Evolutionary conservation across 225 moss, liverwort and hornwort genomes (phyloP), one percentile per base, ranked within the genome.

Genomic region (Neckera pumila): DNA sequence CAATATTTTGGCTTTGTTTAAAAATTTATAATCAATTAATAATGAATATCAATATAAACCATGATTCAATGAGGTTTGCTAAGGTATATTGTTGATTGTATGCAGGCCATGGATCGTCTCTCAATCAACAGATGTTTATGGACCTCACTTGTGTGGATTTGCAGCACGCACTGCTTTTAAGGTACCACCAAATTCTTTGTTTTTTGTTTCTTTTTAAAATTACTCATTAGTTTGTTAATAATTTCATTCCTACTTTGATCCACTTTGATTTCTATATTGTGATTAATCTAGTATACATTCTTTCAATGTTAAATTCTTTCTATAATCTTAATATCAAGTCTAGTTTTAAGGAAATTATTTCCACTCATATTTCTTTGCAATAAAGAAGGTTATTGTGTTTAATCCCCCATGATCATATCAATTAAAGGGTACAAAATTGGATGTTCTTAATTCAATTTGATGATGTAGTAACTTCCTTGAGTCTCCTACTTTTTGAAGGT

Each of bases 31-130:
- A 38, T 63, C 20, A 20, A 14, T 15, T 16, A 10, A 43, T 14
- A 26, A 26, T 60, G 17, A 74, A 27, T 85, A 18, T 17, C 4
- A 21, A 30, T n/a, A 9, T n/a, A n/a, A 61, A 3, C 7, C 11
- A 76, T 21, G 30, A 27, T 38, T 21, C 1, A 9, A 23, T 9
- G 23, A 72, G 16, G 12, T 12, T 71, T 80, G 21, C 51, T 72
- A 38, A 87, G 23, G 30, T 22, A 34, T 5, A 25, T 21, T 2
- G 5, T 53, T 40, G 63, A 63, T 54, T 87, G 13, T 56, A 1
- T 90, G 34, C 2, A 92, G 92, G 70, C 93, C 93, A 10, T 93
- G 91, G 91, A 76, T 92, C 57, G 83, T 92, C 12, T 90, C 89
- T 17, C 85, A 51, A 63, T 70, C 92, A 58, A 74, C 5, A 10